A percentile compares a stretch with the other conserved stretches of the same genome.
These are phyloP conservation scores for Proteromonas lacertae DNA, from an alignment of 352 stramenopile genomes.

Conservation along the genomic window DNA sequence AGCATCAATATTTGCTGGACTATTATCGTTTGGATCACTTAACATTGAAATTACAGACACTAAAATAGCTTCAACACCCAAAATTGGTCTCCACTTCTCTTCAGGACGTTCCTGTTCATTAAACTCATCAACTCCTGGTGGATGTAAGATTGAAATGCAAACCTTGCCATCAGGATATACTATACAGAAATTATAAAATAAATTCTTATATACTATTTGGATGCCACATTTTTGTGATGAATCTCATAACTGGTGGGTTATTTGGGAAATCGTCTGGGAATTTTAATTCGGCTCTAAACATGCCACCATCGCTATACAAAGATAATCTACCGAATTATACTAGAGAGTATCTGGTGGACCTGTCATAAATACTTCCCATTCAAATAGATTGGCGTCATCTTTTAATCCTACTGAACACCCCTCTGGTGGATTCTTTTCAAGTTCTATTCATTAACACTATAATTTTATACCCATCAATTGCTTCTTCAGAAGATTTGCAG, in stretches of 20 bases:
- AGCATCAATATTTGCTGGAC: slow-evolving; percentile 95
- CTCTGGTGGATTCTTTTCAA: slow-evolving; percentile 88
- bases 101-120: slow-evolving; percentile 87
- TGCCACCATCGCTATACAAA: slow-evolving; percentile 55
- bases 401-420: slow-evolving; percentile 78
- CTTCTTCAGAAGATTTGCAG: no score
- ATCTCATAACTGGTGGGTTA: slow-evolving; percentile 90
- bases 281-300: slow-evolving; percentile 83
- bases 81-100: slow-evolving; percentile 86
- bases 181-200: slow-evolving; percentile 8
- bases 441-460: no score
- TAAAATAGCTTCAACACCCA: slow-evolving; percentile 59
- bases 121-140: slow-evolving; percentile 76
- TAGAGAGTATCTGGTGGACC: slow-evolving; percentile 62
- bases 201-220: slow-evolving; percentile 41
- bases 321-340: no score
- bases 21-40: slow-evolving; percentile 93
- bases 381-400: slow-evolving; percentile 90
- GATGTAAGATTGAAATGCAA: slow-evolving; percentile 98
- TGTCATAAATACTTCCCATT: slow-evolving; percentile 93
- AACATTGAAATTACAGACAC: slow-evolving; percentile 94
- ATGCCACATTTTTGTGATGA: slow-evolving; percentile 95
- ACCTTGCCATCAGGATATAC: slow-evolving; percentile 89
- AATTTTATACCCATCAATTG: no score
- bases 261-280: slow-evolving; percentile 95